These are phyloP conservation scores for Clitopilus hobsonii DNA, from an alignment of 768 basidiomycete genomes.

Conservation along the genomic window DNA sequence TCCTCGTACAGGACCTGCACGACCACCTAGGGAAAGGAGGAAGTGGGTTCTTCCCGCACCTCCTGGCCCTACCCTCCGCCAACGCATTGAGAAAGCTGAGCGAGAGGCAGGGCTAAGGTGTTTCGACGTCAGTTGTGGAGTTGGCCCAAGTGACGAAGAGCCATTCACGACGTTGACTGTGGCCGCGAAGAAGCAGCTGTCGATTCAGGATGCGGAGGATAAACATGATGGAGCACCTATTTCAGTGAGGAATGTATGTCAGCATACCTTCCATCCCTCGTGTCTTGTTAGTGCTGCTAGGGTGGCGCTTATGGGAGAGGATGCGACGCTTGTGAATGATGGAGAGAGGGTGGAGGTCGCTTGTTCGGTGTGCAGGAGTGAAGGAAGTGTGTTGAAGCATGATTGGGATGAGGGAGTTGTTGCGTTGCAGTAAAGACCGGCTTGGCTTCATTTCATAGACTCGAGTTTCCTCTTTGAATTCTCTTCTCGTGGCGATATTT, in stretches of 20 bases:
- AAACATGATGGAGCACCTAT: neutral
- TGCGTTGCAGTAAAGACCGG: constrained; percentile 13
- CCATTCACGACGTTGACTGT: constrained; percentile 34
- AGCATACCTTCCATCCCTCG: constrained; percentile 65
- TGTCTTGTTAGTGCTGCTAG: constrained; percentile 70
- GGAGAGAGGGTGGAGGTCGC: constrained; percentile 56
- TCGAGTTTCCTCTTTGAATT: no score
- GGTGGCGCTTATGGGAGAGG: constrained; percentile 57
- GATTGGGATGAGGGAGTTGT: constrained; percentile 55
- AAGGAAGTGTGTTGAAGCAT: constrained; percentile 51
- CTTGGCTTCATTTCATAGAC: no score
- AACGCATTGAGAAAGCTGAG: constrained; percentile 69
- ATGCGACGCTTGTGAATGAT: constrained; percentile 25
- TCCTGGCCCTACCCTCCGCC: constrained; percentile 67
- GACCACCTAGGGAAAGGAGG: constrained; percentile 26
- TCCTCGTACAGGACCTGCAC: constrained; percentile 13
- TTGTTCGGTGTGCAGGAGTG: constrained; percentile 66
- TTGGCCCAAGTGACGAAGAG: constrained; percentile 74
- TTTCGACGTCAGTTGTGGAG: constrained; percentile 65
- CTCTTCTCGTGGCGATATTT: no score
- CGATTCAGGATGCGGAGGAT: constrained; percentile 5
- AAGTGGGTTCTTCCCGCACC: constrained; percentile 59
- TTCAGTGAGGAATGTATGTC: constrained; percentile 34
- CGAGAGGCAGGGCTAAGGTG: constrained; percentile 71
- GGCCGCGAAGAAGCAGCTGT: constrained; percentile 13